Evolutionary conservation across 2,329 filamentous ascomycete species (phyloP), one percentile per base, ranked within the genome.

Genomic region (Fusarium sp.): DNA sequence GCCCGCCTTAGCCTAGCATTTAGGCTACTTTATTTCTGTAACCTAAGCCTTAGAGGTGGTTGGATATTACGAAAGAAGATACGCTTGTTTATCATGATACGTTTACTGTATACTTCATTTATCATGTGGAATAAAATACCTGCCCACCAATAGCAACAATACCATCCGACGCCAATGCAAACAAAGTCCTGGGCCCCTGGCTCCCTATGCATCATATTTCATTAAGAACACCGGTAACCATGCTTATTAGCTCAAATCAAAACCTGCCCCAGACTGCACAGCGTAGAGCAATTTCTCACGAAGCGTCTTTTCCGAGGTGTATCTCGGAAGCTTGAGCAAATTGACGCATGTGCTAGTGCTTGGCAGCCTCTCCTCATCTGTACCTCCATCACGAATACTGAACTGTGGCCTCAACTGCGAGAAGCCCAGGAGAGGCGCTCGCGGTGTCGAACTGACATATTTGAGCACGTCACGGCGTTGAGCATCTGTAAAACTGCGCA

Each of bases 291-390:
- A 79, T 82, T 97, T 98, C 76, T 91, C 87, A 77, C 88, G 90
- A 75, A 99, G 79, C 29, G 84, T 86, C 63, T 83, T 80, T 68
- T 90, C 88, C 34, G 85, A 89, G 49, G 80, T 86, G 80, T 98
- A 99, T 70, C 91, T 88, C 9, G 96, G 96, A 71, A 99, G 82
- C 84, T 99, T 99, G 49, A 99, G 82, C 73, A 99, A 79, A 78
- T 99, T 99, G 29, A 98, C 94, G 75, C 96, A 99, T 0, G 96
- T 99, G 78, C 94, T 98, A 20, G 96, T 94, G 77, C 94, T 98
- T 4, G 96, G 96, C 69, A 98, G 82, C 62, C 96, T 85, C 82
- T 97, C 93, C 61, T 82, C 77, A 38, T 82, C 80, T 9, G 74
- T 74, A 9, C 79, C 80, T 1, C 90, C 91, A 80, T 99, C 96